A percentile compares a stretch with the other conserved stretches of the same genome.
Evolutionary conservation across 495 filamentous ascomycete genomes (phyloP).

Genomic region (Astrocystis sublimbata): DNA sequence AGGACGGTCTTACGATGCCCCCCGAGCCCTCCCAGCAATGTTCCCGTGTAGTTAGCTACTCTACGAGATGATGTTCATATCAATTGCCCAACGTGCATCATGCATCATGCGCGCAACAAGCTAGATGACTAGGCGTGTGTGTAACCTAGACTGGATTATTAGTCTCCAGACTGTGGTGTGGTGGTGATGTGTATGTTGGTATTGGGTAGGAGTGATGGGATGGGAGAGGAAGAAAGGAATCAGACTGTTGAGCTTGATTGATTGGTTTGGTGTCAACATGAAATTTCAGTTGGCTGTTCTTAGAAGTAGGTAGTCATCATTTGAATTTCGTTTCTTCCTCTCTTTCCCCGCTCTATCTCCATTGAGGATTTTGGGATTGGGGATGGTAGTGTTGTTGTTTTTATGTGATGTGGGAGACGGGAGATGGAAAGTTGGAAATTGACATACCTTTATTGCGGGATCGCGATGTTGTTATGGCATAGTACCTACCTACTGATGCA

Average conservation of each 20-base stretch:
- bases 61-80: too few species aligned
- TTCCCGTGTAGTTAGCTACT: too few species aligned
- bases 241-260: constrained; percentile 66
- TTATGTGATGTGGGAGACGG: too few species aligned
- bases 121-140: too few species aligned
- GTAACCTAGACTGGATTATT: constrained; percentile 3
- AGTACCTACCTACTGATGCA: too few species aligned
- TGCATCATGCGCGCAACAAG: too few species aligned
- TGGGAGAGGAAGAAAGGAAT: constrained; percentile 21
- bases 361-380: background rate
- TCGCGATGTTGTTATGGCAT: too few species aligned
- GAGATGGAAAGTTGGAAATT: background rate
- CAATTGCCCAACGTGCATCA: too few species aligned
- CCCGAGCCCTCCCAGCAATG: too few species aligned
- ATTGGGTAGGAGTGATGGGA: too few species aligned
- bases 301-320: constrained; percentile 57
- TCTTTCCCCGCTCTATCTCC: background rate
- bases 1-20: too few species aligned
- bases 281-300: constrained; percentile 60
- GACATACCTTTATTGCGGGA: background rate
- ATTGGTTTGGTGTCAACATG: constrained; percentile 54
- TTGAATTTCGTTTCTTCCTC: background rate
- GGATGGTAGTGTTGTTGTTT: background rate
- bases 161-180: background rate
- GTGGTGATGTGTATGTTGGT: too few species aligned